Percentiles rank a stretch among this genome's conserved stretches.
Conservation (phyloP, 2,329 filamentous ascomycete species). For the Dactylellina leptospora region DNA sequence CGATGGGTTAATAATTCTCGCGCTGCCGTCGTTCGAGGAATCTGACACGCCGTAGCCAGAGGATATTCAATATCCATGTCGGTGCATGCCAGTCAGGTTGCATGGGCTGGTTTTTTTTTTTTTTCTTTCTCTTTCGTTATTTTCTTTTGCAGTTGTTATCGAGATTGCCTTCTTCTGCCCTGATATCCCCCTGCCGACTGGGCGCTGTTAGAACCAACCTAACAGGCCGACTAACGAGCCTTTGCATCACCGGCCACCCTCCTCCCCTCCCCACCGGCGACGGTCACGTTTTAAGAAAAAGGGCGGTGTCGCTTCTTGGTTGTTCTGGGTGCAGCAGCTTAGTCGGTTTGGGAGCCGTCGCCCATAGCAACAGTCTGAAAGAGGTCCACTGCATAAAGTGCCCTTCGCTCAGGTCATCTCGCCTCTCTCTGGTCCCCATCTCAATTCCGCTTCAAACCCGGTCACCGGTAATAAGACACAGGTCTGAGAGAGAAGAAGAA, state of each 20-base stretch:
- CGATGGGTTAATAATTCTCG: slow-evolving; percentile 13
- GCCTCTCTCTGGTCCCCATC: slow-evolving; percentile 5
- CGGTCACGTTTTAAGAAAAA: slow-evolving; percentile 23
- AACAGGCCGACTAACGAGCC: neutral
- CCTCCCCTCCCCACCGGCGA: neutral
- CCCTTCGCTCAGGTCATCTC: slow-evolving; percentile 3
- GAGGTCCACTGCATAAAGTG: neutral
- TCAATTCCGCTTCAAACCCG: slow-evolving; percentile 15
- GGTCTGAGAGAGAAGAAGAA: slow-evolving; percentile 21
- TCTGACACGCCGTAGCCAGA: slow-evolving; percentile 20
- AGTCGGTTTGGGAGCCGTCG: slow-evolving; percentile 26
- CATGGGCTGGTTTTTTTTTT: neutral
- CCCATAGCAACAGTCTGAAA: slow-evolving; percentile 41
- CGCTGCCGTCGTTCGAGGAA: slow-evolving; percentile 17
- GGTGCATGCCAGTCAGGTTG: slow-evolving; percentile 8
- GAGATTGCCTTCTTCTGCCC: slow-evolving; percentile 18
- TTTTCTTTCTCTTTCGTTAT: neutral
- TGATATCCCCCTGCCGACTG: slow-evolving; percentile 1
- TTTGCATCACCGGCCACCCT: neutral
- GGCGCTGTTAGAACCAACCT: neutral
- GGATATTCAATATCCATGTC: slow-evolving; percentile 21
- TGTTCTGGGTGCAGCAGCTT: neutral
- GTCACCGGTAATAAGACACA: neutral
- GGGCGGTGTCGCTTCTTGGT: slow-evolving; percentile 17
- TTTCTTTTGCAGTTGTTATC: slow-evolving; percentile 40